Conservation (phyloP, 2,329 filamentous ascomycete genomes). For the Trichoderma afroharzianum region DNA sequence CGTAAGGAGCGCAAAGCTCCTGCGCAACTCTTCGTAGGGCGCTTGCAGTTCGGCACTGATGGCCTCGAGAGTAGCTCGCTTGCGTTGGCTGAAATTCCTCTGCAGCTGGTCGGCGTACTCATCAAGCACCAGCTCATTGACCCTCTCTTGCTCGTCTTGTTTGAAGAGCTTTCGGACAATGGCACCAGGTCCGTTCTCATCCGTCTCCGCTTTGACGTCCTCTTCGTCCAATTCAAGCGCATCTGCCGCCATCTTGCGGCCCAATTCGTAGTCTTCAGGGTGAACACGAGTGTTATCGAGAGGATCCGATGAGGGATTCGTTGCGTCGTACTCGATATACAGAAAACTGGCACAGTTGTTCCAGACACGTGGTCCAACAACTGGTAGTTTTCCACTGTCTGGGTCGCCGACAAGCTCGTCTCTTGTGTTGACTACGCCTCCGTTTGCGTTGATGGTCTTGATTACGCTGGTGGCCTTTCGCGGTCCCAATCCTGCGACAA, state of each 20-base stretch:
- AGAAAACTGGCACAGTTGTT: conserved; percentile 97
- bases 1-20: conserved; percentile 67
- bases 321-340: conserved; percentile 82
- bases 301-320: conserved; percentile 79
- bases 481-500: conserved; percentile 85
- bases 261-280: conserved; percentile 96
- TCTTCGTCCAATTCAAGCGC: conserved; percentile 95
- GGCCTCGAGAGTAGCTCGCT: conserved; percentile 91
- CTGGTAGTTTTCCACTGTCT: conserved; percentile 70
- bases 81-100: conserved; percentile 87
- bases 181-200: conserved; percentile 83
- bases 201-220: conserved; percentile 90
- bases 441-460: conserved; percentile 85
- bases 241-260: conserved; percentile 97
- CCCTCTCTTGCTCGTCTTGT: conserved; percentile 88
- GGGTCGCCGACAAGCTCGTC: conserved; percentile 87
- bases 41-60: conserved; percentile 90
- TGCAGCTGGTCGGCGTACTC: conserved; percentile 96
- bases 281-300: conserved; percentile 96
- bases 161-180: conserved; percentile 94
- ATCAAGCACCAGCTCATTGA: conserved; percentile 93
- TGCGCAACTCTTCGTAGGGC: conserved; percentile 90
- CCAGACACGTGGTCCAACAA: conserved; percentile 88
- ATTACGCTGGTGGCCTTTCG: conserved; percentile 75
- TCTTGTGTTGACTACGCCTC: conserved; percentile 77